phyloP scores from a whole-genome alignment of 2,329 filamentous ascomycete species.

The Pestalotiopsis sp. region DNA sequence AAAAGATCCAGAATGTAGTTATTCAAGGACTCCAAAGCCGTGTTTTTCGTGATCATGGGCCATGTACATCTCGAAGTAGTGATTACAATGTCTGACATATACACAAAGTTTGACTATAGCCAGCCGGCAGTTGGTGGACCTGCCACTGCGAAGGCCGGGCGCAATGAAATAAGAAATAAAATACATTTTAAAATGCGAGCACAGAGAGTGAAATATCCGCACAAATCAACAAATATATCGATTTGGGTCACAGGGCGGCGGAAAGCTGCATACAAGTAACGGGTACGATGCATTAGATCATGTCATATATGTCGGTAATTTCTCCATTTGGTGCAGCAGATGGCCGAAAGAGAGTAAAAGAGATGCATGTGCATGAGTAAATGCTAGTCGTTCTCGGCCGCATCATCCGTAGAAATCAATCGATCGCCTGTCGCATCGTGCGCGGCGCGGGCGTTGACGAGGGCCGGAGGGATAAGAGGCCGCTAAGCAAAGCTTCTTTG shows the following conservation, averaged over 20 bases:
- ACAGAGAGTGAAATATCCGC: background rate
- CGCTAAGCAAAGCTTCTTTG: background rate
- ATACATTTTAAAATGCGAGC: too few species aligned
- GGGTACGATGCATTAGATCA: background rate
- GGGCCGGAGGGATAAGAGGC: background rate
- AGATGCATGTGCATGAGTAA: background rate
- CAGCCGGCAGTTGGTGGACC: too few species aligned
- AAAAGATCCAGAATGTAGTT: background rate
- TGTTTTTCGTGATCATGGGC: too few species aligned
- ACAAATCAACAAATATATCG: background rate
- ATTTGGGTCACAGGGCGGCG: background rate
- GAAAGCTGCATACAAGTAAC: background rate
- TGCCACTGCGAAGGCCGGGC: too few species aligned
- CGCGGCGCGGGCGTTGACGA: background rate
- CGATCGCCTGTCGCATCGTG: background rate
- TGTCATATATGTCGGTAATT: background rate
- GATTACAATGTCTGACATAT: too few species aligned
- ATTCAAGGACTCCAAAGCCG: background rate
- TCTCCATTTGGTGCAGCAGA: background rate
- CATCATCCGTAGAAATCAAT: background rate
- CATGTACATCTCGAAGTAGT: too few species aligned
- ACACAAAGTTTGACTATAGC: too few species aligned
- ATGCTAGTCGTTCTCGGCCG: background rate
- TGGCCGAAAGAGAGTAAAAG: background rate
- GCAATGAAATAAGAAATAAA: too few species aligned